Evolutionary conservation across 768 basidiomycete species (phyloP).

Genomic region (Lentinula sp.): DNA sequence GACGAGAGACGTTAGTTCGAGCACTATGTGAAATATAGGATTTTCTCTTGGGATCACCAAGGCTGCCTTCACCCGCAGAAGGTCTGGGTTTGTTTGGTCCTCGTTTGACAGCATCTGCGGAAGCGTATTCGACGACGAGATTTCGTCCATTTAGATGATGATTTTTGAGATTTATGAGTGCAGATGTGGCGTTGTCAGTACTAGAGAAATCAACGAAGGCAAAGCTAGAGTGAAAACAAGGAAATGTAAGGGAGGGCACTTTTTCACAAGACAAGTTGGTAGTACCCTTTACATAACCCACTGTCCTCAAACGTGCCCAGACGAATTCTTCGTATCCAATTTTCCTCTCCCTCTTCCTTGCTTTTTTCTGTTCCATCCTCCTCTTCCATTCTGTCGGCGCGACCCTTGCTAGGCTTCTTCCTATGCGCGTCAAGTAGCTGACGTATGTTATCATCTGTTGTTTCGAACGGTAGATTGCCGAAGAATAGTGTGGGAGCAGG

Average conservation of each 20-base stretch:
- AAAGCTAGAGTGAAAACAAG: constrained; percentile 47
- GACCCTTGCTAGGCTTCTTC: constrained; percentile 21
- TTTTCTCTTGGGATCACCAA: background rate
- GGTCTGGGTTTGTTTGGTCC: constrained; percentile 48
- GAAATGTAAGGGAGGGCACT: background rate
- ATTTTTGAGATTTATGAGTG: constrained; percentile 79
- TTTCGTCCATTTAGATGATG: constrained; percentile 79
- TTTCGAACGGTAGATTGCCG: constrained; percentile 89
- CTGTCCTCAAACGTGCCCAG: constrained; percentile 97
- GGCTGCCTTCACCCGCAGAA: constrained; percentile 5
- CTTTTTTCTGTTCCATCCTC: constrained; percentile 23
- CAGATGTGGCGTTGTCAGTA: constrained; percentile 72
- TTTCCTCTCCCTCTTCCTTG: constrained; percentile 25
- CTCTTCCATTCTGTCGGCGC: constrained; percentile 23
- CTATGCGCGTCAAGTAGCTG: constrained; percentile 70
- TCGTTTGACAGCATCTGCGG: constrained; percentile 79
- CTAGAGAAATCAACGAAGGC: constrained; percentile 90
- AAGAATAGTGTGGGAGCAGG: constrained; percentile 85
- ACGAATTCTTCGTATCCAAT: constrained; percentile 75
- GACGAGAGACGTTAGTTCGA: background rate
- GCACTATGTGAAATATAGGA: background rate
- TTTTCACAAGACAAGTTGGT: constrained; percentile 11
- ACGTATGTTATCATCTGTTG: constrained; percentile 71
- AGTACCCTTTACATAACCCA: constrained; percentile 91
- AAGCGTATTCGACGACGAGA: constrained; percentile 86